Evolutionary conservation across 2,329 filamentous ascomycete species (phyloP).

Genomic region (Penicillium sp.): DNA sequence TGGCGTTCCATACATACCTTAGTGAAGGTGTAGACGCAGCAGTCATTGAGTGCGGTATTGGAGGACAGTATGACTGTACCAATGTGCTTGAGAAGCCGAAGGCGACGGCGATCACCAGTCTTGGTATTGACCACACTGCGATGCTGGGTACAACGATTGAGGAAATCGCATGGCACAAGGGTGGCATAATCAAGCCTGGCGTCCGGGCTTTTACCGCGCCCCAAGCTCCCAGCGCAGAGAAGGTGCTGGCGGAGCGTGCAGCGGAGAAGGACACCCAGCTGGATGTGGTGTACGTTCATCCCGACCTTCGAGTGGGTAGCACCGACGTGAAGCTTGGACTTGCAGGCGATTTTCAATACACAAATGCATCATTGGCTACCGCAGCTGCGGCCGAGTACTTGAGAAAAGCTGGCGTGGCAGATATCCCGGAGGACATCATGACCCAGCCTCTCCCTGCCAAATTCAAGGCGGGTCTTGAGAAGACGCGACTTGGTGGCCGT

Average conservation of each 20-base stretch:
- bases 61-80: conserved; percentile 89
- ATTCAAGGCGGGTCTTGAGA: conserved; percentile 65
- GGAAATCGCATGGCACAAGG: conserved; percentile 89
- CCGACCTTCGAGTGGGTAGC: conserved; percentile 38
- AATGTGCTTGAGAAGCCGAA: conserved; percentile 75
- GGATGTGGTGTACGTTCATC: conserved; percentile 50
- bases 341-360: conserved; percentile 62
- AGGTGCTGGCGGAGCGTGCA: conserved; percentile 58
- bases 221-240: conserved; percentile 55
- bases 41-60: conserved; percentile 90
- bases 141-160: conserved; percentile 78
- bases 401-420: conserved; percentile 32
- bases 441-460: conserved; percentile 54
- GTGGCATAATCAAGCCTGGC: conserved; percentile 75
- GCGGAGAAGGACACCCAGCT: conserved; percentile 51
- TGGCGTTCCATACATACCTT: conserved; percentile 83
- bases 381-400: conserved; percentile 47
- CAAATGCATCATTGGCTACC: conserved; percentile 62
- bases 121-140: conserved; percentile 81
- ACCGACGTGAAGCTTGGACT: conserved; percentile 56
- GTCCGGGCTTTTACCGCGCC: conserved; percentile 63
- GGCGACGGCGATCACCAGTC: conserved; percentile 71
- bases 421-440: conserved; percentile 39
- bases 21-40: conserved; percentile 72
- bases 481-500: conserved; percentile 70